These are phyloP conservation scores for Blastobotrys elegans DNA, from an alignment of 1,139 yeast genomes.

Conservation along the genomic window DNA sequence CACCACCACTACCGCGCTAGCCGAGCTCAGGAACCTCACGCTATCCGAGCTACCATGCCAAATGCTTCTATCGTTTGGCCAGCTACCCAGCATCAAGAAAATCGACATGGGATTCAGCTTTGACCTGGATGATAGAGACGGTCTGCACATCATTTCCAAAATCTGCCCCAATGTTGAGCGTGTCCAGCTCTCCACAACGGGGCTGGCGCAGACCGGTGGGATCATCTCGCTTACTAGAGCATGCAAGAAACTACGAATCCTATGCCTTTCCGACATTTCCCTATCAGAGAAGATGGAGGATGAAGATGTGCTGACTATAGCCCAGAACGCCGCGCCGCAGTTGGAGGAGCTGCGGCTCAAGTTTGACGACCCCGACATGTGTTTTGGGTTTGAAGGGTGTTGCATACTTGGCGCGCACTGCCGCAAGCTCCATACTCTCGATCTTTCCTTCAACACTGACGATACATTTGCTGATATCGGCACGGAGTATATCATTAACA, in stretches of 20 bases:
- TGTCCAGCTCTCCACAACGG: not conserved
- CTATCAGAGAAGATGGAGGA: not conserved
- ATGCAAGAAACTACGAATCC: not conserved
- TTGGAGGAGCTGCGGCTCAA: not conserved
- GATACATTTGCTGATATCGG: not conserved
- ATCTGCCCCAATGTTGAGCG: not conserved
- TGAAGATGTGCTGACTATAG: not conserved
- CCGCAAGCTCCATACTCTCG: not conserved
- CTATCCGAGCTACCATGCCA: not conserved
- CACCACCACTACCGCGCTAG: not conserved
- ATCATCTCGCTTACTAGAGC: not conserved
- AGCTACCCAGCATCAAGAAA: not conserved
- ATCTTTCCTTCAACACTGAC: not conserved
- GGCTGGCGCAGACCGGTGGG: not conserved
- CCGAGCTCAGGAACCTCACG: not conserved
- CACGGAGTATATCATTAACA: not conserved
- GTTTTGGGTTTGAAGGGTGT: not conserved
- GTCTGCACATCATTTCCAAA: not conserved
- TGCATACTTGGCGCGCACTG: not conserved
- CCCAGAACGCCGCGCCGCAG: not conserved
- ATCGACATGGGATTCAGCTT: not conserved
- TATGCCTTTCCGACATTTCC: not conserved
- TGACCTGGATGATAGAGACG: not conserved
- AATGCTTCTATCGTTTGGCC: not conserved
- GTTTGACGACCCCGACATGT: not conserved